These are phyloP conservation scores for Sphaceloma murrayae DNA, from an alignment of 2,329 filamentous ascomycete species.

Conservation along the genomic window DNA sequence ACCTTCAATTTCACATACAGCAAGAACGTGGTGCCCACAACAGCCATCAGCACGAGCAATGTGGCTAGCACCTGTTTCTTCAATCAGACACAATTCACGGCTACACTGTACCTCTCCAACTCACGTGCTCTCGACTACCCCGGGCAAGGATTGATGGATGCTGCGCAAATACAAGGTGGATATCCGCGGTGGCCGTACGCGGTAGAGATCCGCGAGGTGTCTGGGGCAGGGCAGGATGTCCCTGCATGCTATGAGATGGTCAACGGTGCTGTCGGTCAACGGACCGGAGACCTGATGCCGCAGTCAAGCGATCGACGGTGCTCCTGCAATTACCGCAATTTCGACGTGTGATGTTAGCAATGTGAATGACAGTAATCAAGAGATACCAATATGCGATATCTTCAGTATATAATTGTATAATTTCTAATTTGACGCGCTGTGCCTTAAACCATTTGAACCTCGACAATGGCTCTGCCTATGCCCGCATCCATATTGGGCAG, in stretches of 20 bases:
- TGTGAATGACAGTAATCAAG: background rate
- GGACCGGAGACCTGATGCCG: constrained; percentile 29
- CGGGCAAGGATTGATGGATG: background rate
- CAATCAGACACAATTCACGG: constrained; percentile 46
- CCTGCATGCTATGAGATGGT: constrained; percentile 45
- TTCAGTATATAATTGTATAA: constrained; percentile 10
- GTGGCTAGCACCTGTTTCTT: constrained; percentile 49
- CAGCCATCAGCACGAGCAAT: constrained; percentile 36
- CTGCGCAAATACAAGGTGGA: constrained; percentile 19
- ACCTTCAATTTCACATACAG: constrained; percentile 47
- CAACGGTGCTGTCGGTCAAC: constrained; percentile 31
- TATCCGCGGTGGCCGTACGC: constrained; percentile 49
- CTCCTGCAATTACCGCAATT: constrained; percentile 40
- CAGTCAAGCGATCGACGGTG: constrained; percentile 33
- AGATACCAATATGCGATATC: background rate
- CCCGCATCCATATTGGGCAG: constrained; percentile 36
- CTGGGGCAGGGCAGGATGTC: constrained; percentile 39
- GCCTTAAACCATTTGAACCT: constrained; percentile 30
- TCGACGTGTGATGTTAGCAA: background rate
- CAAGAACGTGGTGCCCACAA: constrained; percentile 44
- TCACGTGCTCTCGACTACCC: constrained; percentile 20
- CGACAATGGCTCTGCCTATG: constrained; percentile 39
- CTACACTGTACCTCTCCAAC: constrained; percentile 43
- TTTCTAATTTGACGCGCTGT: background rate
- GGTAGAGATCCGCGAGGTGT: constrained; percentile 46